A percentile compares a stretch with the other conserved stretches of the same genome.
Conservation (phyloP, 1,284 basidiomycete genomes). For the Rhodotorula sp. region DNA sequence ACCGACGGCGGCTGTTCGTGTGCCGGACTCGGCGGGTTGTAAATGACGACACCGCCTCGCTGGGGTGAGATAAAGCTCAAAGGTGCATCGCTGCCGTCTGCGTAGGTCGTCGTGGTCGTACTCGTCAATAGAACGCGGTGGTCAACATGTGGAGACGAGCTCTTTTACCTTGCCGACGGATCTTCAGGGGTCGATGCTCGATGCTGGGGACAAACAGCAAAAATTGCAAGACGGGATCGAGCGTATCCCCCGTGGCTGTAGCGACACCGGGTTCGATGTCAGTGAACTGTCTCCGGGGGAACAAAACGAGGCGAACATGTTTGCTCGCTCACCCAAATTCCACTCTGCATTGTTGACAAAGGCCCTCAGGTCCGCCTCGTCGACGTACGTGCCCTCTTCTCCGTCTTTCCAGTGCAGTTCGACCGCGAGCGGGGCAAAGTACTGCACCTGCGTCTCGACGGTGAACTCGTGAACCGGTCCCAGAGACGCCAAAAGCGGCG, state of each 20-base stretch:
- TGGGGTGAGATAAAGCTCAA: conserved; percentile 87
- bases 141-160: background rate
- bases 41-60: conserved; percentile 85
- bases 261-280: background rate
- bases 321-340: conserved; percentile 67
- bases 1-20: conserved; percentile 52
- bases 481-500: conserved; percentile 64
- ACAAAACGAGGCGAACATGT: conserved; percentile 11
- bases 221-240: conserved; percentile 90
- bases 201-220: conserved; percentile 81
- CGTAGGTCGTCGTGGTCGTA: no score
- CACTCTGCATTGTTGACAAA: conserved; percentile 96
- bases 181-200: conserved; percentile 65
- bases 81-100: conserved; percentile 54
- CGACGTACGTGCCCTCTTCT: conserved; percentile 58
- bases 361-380: conserved; percentile 75
- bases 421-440: conserved; percentile 84
- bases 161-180: conserved; percentile 60
- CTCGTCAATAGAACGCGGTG: background rate
- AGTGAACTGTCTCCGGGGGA: background rate
- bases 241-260: conserved; percentile 73
- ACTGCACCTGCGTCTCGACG: conserved; percentile 89
- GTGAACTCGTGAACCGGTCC: conserved; percentile 78
- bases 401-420: conserved; percentile 47
- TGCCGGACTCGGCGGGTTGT: conserved; percentile 58